Evolutionary conservation across 768 basidiomycete genomes (phyloP).

Genomic region (Punctularia strigosozonata): DNA sequence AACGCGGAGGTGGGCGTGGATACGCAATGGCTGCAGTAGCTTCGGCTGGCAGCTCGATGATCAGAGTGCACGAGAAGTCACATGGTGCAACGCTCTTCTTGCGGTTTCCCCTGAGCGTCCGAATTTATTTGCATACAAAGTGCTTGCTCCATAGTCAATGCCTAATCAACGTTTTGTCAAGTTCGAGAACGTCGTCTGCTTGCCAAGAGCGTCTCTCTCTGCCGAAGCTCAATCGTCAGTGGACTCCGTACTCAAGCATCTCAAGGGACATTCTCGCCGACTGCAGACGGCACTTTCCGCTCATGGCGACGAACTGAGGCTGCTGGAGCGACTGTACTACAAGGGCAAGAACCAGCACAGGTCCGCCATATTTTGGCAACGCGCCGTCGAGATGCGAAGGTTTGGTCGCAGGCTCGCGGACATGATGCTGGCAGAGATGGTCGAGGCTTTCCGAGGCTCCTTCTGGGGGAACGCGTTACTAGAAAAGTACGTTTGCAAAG

Average conservation of each 20-base stretch:
- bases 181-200: conserved; percentile 3
- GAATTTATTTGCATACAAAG: no score
- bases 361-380: conserved; percentile 58
- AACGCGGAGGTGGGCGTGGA: conserved; percentile 4
- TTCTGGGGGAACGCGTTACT: conserved; percentile 34
- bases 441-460: conserved; percentile 28
- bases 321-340: conserved; percentile 62
- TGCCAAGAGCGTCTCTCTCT: conserved; percentile 11
- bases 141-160: no score
- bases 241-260: conserved; percentile 47
- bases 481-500: conserved; percentile 24
- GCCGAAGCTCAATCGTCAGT: conserved; percentile 22
- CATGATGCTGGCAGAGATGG: conserved; percentile 11
- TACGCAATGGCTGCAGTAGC: neutral
- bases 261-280: conserved; percentile 43
- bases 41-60: neutral
- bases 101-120: no score
- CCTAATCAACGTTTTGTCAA: no score
- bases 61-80: neutral
- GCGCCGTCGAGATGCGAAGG: conserved; percentile 47
- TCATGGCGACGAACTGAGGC: conserved; percentile 38
- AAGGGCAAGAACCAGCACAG: conserved; percentile 75
- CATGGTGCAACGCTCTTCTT: neutral
- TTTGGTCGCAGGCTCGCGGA: conserved; percentile 26
- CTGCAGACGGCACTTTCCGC: conserved; percentile 31